Percentiles rank a stretch among this genome's conserved stretches.
Conservation (phyloP, 2,329 filamentous ascomycete species). For the Trichoderma breve region DNA sequence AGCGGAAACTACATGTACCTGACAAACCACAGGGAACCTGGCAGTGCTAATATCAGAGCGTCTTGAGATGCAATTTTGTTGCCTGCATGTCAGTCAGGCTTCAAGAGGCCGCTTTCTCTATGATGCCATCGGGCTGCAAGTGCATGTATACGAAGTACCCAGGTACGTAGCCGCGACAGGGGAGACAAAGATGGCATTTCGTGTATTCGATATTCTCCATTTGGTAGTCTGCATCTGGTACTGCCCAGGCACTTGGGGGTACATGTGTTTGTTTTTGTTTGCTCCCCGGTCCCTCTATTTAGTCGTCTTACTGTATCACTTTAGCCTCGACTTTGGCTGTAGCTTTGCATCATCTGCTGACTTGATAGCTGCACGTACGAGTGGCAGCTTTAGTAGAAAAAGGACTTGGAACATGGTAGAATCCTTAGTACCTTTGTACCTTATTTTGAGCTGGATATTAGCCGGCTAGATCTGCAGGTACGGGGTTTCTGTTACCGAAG, state of each 20-base stretch:
- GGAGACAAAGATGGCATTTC: background rate
- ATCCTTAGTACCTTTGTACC: background rate
- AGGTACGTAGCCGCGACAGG: background rate
- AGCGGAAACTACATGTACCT: background rate
- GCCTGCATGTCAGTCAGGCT: background rate
- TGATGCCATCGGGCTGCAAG: background rate
- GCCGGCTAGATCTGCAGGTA: slow-evolving; percentile 3
- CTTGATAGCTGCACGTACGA: background rate
- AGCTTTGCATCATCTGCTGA: background rate
- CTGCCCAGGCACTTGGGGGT: background rate
- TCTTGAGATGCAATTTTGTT: background rate
- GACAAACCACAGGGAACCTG: background rate
- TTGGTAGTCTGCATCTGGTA: background rate
- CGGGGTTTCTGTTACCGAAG: slow-evolving; percentile 1
- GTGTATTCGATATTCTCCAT: background rate
- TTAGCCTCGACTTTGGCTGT: background rate
- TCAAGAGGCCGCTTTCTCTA: background rate
- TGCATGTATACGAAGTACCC: background rate
- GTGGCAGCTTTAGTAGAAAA: background rate
- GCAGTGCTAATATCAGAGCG: background rate
- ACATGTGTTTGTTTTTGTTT: background rate
- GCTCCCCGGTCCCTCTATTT: background rate
- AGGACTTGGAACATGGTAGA: background rate
- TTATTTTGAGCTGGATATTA: background rate
- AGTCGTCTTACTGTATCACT: background rate